A percentile compares a stretch with the other conserved stretches of the same genome.
These are phyloP conservation scores for Rickenella mellea DNA, from an alignment of 768 basidiomycete species.

Conservation along the genomic window DNA sequence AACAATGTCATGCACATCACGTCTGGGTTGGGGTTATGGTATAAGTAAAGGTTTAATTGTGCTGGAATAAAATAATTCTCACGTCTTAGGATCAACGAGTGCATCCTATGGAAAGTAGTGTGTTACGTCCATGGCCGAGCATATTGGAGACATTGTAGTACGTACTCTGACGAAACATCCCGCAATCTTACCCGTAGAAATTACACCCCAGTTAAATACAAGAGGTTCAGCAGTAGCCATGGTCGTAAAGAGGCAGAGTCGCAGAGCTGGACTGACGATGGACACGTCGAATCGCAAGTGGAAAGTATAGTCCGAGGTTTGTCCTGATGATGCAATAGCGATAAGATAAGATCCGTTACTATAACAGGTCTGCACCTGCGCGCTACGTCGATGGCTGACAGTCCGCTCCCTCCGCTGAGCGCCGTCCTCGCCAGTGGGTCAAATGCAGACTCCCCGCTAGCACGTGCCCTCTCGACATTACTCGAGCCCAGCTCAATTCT, in stretches of 20 bases:
- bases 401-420: no score
- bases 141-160: neutral
- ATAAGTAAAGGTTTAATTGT: neutral
- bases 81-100: slow-evolving; percentile 68
- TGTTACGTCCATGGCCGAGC: neutral
- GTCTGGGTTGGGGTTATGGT: slow-evolving; percentile 27
- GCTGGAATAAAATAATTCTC: slow-evolving; percentile 12
- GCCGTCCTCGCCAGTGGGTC: no score
- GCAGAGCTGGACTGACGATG: neutral
- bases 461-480: slow-evolving; percentile 28
- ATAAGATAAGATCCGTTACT: neutral
- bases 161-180: slow-evolving; percentile 55
- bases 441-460: slow-evolving; percentile 15
- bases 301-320: no score
- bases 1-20: slow-evolving; percentile 50
- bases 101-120: slow-evolving; percentile 43
- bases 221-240: slow-evolving; percentile 23
- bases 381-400: no score
- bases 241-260: neutral
- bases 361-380: neutral
- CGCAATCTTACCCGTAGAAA: slow-evolving; percentile 74
- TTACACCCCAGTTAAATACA: slow-evolving; percentile 74
- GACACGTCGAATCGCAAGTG: no score
- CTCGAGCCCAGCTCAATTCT: slow-evolving; percentile 67
- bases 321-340: neutral